These are phyloP conservation scores for Blastobotrys malaysiensis DNA, from an alignment of 1,139 yeast genomes.

Conservation along the genomic window DNA sequence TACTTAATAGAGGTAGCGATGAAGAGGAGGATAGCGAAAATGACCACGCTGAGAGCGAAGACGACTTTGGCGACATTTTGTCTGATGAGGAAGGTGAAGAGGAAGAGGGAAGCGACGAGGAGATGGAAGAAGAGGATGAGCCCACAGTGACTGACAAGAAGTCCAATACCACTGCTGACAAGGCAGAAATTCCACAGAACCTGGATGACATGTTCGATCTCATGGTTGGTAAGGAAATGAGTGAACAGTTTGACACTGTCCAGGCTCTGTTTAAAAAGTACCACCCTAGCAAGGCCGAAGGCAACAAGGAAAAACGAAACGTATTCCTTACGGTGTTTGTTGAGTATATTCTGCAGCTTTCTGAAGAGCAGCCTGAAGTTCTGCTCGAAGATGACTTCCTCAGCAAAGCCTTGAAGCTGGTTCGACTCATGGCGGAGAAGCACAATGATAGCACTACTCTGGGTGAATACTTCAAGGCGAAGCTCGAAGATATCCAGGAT, in stretches of 20 bases:
- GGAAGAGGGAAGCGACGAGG: background rate
- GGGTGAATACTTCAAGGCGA: slow-evolving; percentile 50
- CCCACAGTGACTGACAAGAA: background rate
- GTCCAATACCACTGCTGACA: background rate
- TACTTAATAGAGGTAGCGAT: slow-evolving; percentile 12
- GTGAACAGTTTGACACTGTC: slow-evolving; percentile 46
- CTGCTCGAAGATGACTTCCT: slow-evolving; percentile 34
- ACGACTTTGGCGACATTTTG: slow-evolving; percentile 5
- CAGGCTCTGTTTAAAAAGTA: slow-evolving; percentile 53
- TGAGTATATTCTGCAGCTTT: slow-evolving; percentile 53
- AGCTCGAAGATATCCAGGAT: slow-evolving; percentile 45
- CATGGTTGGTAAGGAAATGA: slow-evolving; percentile 37
- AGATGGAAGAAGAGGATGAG: background rate
- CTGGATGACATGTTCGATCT: slow-evolving; percentile 46
- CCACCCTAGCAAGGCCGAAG: slow-evolving; percentile 74
- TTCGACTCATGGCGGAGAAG: slow-evolving; percentile 59
- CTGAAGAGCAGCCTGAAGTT: slow-evolving; percentile 31
- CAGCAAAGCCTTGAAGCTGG: slow-evolving; percentile 44
- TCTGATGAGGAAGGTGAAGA: background rate
- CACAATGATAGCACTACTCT: slow-evolving; percentile 51
- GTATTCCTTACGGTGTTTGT: slow-evolving; percentile 59
- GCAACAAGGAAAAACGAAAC: slow-evolving; percentile 73
- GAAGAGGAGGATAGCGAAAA: slow-evolving; percentile 12
- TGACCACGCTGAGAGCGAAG: background rate
- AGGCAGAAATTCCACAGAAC: slow-evolving; percentile 43